Evolutionary conservation across 352 stramenopile species (phyloP).

Genomic region (Globisporangium irregulare): DNA sequence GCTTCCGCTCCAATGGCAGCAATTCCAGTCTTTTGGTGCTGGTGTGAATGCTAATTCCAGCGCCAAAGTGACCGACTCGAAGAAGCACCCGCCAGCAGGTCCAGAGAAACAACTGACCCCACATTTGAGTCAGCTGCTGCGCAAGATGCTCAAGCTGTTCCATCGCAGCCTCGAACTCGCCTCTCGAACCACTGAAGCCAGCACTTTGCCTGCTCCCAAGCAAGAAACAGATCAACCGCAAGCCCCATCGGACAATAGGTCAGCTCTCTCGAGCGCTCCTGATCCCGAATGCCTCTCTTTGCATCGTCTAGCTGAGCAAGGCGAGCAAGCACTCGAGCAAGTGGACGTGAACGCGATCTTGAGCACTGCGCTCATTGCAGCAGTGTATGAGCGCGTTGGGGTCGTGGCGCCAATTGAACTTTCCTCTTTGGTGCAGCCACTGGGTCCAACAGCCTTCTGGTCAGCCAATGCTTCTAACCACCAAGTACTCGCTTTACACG

Average conservation of each 20-base stretch:
- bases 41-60: background rate
- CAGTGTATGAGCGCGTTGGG: conserved; percentile 39
- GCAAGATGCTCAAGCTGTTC: background rate
- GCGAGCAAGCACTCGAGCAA: background rate
- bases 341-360: conserved; percentile 22
- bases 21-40: conserved; percentile 10
- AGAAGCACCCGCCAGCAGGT: background rate
- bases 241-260: background rate
- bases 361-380: conserved; percentile 32
- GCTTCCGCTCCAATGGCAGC: conserved; percentile 32
- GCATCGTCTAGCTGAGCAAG: background rate
- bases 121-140: background rate
- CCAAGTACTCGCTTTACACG: background rate
- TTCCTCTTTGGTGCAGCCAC: background rate
- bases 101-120: background rate
- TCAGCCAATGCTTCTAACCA: background rate
- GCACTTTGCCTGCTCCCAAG: background rate
- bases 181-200: background rate
- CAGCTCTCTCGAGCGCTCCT: background rate
- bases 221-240: background rate
- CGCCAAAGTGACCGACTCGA: background rate
- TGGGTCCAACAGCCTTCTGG: conserved; percentile 2
- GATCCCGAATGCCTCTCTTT: background rate
- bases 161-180: background rate
- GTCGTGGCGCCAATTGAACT: conserved; percentile 19